These are phyloP conservation scores for Arctium minus DNA, from an alignment of 129 eudicot species.

Conservation along the genomic window DNA sequence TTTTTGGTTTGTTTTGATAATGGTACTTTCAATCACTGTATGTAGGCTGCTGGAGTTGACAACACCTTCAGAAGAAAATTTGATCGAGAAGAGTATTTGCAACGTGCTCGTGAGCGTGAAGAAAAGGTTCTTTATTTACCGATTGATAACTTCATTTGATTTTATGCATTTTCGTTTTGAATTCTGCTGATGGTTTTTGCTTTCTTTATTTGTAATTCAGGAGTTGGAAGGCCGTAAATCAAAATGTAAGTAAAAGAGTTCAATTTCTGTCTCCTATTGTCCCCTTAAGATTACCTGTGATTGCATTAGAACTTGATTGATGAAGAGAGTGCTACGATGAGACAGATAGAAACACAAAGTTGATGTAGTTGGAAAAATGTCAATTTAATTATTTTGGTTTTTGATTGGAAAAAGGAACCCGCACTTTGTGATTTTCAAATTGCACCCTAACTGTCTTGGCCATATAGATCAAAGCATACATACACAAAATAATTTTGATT, in stretches of 20 bases:
- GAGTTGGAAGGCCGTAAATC: constrained; percentile 62
- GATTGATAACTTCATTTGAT: not conserved
- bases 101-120: constrained; percentile 95
- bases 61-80: constrained; percentile 88
- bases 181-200: not conserved
- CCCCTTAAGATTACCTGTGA: not conserved
- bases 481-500: not conserved
- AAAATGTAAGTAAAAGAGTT: constrained; percentile 43
- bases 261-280: not conserved
- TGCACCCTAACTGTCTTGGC: not conserved
- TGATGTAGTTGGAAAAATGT: not conserved
- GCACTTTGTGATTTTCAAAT: not conserved
- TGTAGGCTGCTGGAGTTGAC: constrained; percentile 87
- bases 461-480: not conserved
- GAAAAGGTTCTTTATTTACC: constrained; percentile 46
- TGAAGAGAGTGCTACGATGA: not conserved
- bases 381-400: not conserved
- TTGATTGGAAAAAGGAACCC: not conserved
- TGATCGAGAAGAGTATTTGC: constrained; percentile 83
- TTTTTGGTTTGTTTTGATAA: not conserved
- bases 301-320: not conserved
- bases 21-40: not conserved
- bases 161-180: not conserved
- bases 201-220: constrained; percentile 16
- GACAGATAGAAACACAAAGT: not conserved